phyloP scores from a whole-genome alignment of 208 protist species.

The Trypanosoma boissoni region DNA sequence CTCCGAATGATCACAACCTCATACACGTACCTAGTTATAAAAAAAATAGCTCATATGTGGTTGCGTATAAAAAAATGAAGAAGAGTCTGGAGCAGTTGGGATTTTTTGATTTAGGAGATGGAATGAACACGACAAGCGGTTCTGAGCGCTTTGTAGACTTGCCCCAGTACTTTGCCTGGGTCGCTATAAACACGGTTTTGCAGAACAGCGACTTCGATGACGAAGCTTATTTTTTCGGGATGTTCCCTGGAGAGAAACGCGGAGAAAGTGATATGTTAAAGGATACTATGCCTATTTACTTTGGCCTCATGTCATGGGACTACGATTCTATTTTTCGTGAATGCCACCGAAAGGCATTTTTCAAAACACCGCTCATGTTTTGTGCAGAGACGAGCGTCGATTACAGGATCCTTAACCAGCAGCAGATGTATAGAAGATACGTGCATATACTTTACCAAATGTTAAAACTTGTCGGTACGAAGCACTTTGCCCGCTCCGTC shows the following conservation, averaged over 20 bases:
- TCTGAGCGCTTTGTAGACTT: constrained; percentile 20
- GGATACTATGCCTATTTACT: constrained; percentile 1
- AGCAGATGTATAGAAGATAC: constrained; percentile 5
- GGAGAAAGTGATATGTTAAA: not conserved
- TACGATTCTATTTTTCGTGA: constrained; percentile 27
- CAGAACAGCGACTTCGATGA: constrained; percentile 41
- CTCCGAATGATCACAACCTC: constrained; percentile 22
- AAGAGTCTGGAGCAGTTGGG: constrained; percentile 1
- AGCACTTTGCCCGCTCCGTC: constrained; percentile 19
- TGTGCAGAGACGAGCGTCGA: constrained; percentile 32
- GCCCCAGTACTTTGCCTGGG: constrained; percentile 27
- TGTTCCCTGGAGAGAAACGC: not conserved
- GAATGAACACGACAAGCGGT: not conserved
- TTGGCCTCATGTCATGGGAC: constrained; percentile 31
- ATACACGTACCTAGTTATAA: constrained; percentile 23
- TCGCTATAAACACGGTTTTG: constrained; percentile 29
- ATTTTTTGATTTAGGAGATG: not conserved
- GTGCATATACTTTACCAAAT: constrained; percentile 10
- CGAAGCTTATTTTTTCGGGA: constrained; percentile 28
- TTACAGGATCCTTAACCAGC: constrained; percentile 9
- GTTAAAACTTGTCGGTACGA: constrained; percentile 7
- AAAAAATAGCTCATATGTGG: constrained; percentile 16
- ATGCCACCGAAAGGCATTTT: constrained; percentile 26
- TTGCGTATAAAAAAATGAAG: constrained; percentile 14
- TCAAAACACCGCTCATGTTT: constrained; percentile 22